A percentile compares a stretch with the other conserved stretches of the same genome.
These are phyloP conservation scores for Vaccinium macrocarpon DNA, from an alignment of 148 eudicot genomes.

Conservation along the genomic window DNA sequence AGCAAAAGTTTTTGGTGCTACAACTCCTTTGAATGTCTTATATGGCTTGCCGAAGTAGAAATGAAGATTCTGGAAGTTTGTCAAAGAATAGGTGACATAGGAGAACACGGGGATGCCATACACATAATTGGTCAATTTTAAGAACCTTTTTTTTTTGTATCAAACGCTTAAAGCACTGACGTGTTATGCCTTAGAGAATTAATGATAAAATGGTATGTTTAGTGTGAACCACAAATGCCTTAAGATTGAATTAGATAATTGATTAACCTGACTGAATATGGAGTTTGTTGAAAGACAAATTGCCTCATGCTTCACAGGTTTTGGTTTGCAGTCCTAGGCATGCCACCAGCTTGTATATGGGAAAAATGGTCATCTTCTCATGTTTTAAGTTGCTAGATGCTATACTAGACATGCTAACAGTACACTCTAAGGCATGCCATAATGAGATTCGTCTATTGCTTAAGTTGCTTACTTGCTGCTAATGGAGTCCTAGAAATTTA, in stretches of 20 bases:
- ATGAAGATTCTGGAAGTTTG: background rate
- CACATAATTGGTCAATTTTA: background rate
- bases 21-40: background rate
- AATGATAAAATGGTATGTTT: background rate
- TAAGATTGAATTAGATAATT: background rate
- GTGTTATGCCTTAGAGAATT: background rate
- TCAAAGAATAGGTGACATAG: background rate
- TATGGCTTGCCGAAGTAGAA: background rate
- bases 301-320: background rate
- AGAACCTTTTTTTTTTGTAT: slow-evolving; percentile 2
- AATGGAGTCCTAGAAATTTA: background rate
- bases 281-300: slow-evolving; percentile 3
- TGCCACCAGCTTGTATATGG: background rate
- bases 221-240: background rate
- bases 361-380: background rate
- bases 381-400: background rate
- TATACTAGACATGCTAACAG: background rate
- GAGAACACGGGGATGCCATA: background rate
- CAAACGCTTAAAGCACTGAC: background rate
- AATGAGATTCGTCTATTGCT: background rate
- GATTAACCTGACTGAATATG: slow-evolving; percentile 6
- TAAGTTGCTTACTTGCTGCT: background rate
- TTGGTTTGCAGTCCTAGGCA: background rate
- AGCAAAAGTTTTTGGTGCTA: background rate
- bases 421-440: no score